phyloP scores from a whole-genome alignment of 148 eudicot genomes.

The Hydrangea macrophylla region DNA sequence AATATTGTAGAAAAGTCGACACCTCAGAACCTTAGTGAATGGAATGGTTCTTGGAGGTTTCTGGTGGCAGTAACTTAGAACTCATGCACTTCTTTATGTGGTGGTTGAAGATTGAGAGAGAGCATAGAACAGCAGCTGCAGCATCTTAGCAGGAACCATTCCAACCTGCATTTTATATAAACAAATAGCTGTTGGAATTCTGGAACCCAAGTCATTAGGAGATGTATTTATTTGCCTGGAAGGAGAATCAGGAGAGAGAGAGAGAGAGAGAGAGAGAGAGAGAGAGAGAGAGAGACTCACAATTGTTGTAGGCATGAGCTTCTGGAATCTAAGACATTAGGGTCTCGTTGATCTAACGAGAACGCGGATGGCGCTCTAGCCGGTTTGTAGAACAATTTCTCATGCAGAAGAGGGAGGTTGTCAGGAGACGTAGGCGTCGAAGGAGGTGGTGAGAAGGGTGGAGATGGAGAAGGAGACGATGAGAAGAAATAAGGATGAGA shows the following conservation, averaged over 20 bases:
- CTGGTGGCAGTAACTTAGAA: too few relatives aligned
- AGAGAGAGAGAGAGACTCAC: too few relatives aligned
- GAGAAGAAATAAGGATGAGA: constrained; percentile 22
- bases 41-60: too few relatives aligned
- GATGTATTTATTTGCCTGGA: not conserved
- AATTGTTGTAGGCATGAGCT: constrained; percentile 24
- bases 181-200: too few relatives aligned
- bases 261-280: constrained; percentile 14
- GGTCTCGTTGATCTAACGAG: constrained; percentile 21
- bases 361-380: not conserved
- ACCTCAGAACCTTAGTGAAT: too few relatives aligned
- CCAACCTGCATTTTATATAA: constrained; percentile 30
- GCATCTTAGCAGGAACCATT: constrained; percentile 44
- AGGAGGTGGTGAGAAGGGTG: constrained; percentile 24
- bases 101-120: constrained; percentile 13
- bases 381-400: not conserved
- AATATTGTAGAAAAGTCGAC: too few relatives aligned
- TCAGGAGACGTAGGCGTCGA: constrained; percentile 25
- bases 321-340: not conserved
- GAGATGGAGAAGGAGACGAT: constrained; percentile 32
- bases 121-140: constrained; percentile 34
- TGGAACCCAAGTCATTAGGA: not conserved
- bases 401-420: constrained; percentile 17
- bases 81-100: not conserved
- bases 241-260: not conserved